phyloP scores from a whole-genome alignment of 2,329 filamentous ascomycete species.

The Calonectria hongkongensis region DNA sequence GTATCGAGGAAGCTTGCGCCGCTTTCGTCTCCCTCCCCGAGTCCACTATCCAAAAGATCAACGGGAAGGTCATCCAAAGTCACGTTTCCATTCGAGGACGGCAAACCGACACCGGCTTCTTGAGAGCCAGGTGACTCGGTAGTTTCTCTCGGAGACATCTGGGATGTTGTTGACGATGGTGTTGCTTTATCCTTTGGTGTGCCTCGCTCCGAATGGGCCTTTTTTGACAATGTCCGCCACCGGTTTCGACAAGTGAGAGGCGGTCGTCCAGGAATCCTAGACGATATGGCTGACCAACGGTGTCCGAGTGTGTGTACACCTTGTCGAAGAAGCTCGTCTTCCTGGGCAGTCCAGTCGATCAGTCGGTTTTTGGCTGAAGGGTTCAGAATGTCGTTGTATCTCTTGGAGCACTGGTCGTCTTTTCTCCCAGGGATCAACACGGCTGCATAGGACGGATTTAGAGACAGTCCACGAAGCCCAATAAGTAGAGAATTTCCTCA shows the following conservation, averaged over 20 bases:
- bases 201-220: constrained; percentile 40
- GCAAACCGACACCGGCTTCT: constrained; percentile 25
- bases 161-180: constrained; percentile 45
- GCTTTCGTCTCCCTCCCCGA: constrained; percentile 41
- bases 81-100: constrained; percentile 12
- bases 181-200: constrained; percentile 46
- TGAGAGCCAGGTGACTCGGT: constrained; percentile 46
- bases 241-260: constrained; percentile 56
- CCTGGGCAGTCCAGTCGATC: constrained; percentile 53
- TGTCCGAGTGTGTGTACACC: constrained; percentile 53
- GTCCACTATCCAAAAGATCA: constrained; percentile 28
- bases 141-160: constrained; percentile 45
- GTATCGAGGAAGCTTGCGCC: constrained; percentile 44
- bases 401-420: constrained; percentile 56
- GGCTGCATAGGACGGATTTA: constrained; percentile 32
- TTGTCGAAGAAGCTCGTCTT: constrained; percentile 51
- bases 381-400: constrained; percentile 56
- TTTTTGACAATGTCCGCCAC: constrained; percentile 51
- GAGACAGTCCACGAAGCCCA: neutral
- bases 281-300: constrained; percentile 55
- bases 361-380: constrained; percentile 53
- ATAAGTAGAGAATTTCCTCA: constrained; percentile 33
- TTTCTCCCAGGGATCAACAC: constrained; percentile 55
- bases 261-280: constrained; percentile 51
- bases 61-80: constrained; percentile 34